Base-by-base conservation (phyloP, 164 flowering plant genomes). In the Liquidambar formosana region DNA sequence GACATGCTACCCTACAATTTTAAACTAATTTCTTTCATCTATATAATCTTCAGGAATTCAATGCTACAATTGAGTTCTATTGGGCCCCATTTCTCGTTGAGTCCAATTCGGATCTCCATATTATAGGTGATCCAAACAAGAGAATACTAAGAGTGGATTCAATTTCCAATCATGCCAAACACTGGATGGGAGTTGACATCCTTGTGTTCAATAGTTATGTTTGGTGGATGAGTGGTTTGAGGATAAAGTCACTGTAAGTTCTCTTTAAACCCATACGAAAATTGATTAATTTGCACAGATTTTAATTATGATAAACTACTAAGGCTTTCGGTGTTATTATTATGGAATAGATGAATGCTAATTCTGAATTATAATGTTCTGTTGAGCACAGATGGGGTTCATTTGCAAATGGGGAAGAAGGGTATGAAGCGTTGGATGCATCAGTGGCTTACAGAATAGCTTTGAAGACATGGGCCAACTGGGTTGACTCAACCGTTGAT, bases 141-240 rank as follows among this genome's bases (percentile, higher is more conserved):
- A 85, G 98, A 77, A 90, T 96, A 26, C 33, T 93, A 38, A 89
- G 74, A 73, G 91, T 89, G 41, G 97, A 93, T 71, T 85, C 97
- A 19, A 61, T 96, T n/a, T 61, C 63, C 14, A 90, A 89, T 70
- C 98, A 89, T 73, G 90, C 94, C 56, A 76, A 81, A 63, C 26
- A 88, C 66, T 96, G 99, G 99, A n/a, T 53, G 1, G 92, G 86
- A 59, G 83, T 79, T 3, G 99, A 96, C 51, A 80, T 90, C 66
- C 86, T 96, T 63, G 92, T 86, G 22, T 96, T 96, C 86, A 89
- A 92, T 59, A 90, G 89, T 44, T 96, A 91, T 44, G 89, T 96
- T 70, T 96, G 99, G 99, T 96, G 99, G 99, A 88, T 88, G 92
- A 93, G 84, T 71, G 92, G 94, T 21, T 66, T 72, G 19, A 84